Percentiles rank a stretch among this genome's conserved stretches.
These are phyloP conservation scores for Chalciporus piperatus DNA, from an alignment of 768 basidiomycete species.

Conservation along the genomic window DNA sequence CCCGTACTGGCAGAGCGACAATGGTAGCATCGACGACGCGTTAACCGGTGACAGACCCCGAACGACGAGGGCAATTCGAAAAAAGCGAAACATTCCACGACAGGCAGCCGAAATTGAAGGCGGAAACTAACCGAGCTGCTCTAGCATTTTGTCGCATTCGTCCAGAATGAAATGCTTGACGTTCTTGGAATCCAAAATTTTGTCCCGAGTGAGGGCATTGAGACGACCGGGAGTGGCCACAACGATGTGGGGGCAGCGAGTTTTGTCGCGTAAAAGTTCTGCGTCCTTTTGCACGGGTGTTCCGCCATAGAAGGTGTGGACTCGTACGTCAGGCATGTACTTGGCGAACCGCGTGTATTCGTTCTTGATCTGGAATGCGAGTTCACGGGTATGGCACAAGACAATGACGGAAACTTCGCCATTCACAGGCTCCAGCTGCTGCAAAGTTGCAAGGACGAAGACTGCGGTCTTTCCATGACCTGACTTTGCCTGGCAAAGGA, in stretches of 20 bases:
- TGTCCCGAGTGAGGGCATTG: constrained; percentile 94
- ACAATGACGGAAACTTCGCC: constrained; percentile 98
- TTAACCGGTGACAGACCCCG: constrained; percentile 30
- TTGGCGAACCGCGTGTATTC: constrained; percentile 99
- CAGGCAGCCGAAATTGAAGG: constrained; percentile 67
- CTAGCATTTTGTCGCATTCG: constrained; percentile 99
- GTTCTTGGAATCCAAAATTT: constrained; percentile 89
- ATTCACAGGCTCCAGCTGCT: constrained; percentile 97
- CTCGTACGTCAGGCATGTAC: constrained; percentile 99
- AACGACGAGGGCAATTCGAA: constrained; percentile 42
- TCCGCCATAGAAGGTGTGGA: constrained; percentile 97
- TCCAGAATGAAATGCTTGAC: constrained; percentile 99
- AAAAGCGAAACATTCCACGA: constrained; percentile 41
- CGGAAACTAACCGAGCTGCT: constrained; percentile 98
- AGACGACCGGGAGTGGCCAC: constrained; percentile 97
- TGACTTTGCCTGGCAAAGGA: constrained; percentile 98
- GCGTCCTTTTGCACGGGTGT: constrained; percentile 92
- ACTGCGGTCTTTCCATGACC: constrained; percentile 99
- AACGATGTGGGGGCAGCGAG: constrained; percentile 97
- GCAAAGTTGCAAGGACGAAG: constrained; percentile 95
- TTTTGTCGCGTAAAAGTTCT: constrained; percentile 92
- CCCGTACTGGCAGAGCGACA: not conserved
- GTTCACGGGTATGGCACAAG: constrained; percentile 97
- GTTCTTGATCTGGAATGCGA: constrained; percentile 99
- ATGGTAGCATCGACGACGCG: no score